Conservation (phyloP, 345 rosid species). For the Populus alba region DNA sequence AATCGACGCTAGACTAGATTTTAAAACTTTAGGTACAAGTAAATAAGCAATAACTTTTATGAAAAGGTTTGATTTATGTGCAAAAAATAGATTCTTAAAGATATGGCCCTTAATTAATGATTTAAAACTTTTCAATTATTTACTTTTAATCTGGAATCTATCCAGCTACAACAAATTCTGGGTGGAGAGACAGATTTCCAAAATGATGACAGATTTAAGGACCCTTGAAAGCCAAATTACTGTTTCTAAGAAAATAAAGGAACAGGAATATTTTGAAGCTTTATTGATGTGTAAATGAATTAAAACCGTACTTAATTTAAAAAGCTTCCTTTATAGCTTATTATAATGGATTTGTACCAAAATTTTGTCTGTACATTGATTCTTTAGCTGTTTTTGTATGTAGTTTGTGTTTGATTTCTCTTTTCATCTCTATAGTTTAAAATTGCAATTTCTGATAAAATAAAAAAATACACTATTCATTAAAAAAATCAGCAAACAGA, state of each 20-base stretch:
- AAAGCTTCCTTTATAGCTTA: background rate
- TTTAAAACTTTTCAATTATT: background rate
- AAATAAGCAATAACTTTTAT: background rate
- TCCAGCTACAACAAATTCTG: background rate
- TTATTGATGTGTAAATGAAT: background rate
- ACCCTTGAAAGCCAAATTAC: background rate
- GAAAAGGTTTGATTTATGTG: background rate
- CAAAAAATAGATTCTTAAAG: conserved; percentile 1
- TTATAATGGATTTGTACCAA: no score
- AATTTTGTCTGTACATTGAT: background rate
- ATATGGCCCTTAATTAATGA: background rate
- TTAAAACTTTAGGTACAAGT: background rate
- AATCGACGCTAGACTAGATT: no score
- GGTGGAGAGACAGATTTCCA: no score
- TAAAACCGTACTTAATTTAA: background rate
- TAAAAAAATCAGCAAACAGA: no score
- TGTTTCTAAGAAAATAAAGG: no score
- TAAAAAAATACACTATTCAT: no score
- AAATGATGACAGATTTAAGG: no score
- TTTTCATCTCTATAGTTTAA: no score
- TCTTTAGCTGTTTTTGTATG: background rate
- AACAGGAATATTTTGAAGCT: background rate
- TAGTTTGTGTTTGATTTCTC: no score
- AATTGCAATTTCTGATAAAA: no score
- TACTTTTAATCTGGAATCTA: background rate